Conservation (phyloP, 352 stramenopile genomes). For the Pythium aquatile region DNA sequence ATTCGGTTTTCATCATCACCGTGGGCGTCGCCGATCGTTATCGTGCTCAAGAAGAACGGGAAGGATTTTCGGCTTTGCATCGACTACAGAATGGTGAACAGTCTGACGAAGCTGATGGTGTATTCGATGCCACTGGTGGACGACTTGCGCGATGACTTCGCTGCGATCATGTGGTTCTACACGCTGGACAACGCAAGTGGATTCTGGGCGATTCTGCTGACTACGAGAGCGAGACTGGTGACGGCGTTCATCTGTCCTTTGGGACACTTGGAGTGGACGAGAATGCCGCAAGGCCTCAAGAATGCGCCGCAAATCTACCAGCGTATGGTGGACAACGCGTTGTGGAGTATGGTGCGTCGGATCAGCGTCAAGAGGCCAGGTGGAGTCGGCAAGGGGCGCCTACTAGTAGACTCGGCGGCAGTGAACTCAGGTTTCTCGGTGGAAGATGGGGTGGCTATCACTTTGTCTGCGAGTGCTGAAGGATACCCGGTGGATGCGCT, state of each 20-base stretch:
- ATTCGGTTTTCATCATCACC: constrained; percentile 20
- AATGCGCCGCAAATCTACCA: constrained; percentile 24
- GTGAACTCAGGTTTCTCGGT: background rate
- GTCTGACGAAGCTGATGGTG: constrained; percentile 20
- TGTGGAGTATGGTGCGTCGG: constrained; percentile 1
- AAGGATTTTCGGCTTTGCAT: constrained; percentile 35
- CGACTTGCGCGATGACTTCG: constrained; percentile 5
- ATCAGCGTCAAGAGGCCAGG: background rate
- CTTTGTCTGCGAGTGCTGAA: background rate
- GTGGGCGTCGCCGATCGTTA: constrained; percentile 39
- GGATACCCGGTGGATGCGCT: background rate
- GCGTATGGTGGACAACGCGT: constrained; percentile 16
- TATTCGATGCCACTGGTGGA: constrained; percentile 3
- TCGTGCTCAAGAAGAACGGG: constrained; percentile 42
- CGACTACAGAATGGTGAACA: constrained; percentile 28
- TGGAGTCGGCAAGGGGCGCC: background rate
- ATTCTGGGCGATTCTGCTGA: constrained; percentile 10
- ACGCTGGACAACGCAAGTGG: constrained; percentile 15
- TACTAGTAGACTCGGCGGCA: background rate
- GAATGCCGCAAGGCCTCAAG: constrained; percentile 17
- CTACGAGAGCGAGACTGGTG: background rate
- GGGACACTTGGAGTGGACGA: constrained; percentile 16
- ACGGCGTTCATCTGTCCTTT: constrained; percentile 16
- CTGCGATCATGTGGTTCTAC: background rate
- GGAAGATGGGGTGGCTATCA: background rate